Percentiles rank a stretch among this genome's conserved stretches.
Conservation (phyloP, 129 eudicot genomes). For the Ambrosia trifida region DNA sequence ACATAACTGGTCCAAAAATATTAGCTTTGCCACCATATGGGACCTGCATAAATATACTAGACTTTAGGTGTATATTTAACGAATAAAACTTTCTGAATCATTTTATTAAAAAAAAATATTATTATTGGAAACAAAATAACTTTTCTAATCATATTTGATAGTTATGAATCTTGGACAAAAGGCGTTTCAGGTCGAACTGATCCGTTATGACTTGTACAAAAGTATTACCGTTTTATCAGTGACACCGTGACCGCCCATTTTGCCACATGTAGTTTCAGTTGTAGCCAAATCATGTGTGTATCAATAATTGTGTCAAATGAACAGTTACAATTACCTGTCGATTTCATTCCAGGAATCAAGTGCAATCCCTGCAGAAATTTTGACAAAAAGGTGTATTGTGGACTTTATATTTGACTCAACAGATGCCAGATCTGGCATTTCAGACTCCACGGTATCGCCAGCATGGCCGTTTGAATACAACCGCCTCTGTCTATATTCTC, state of each 20-base stretch:
- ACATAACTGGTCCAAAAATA: constrained; percentile 88
- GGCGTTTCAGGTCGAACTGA: not conserved
- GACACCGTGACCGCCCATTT: not conserved
- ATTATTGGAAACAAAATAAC: not conserved
- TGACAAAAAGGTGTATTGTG: constrained; percentile 76
- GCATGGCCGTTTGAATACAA: constrained; percentile 64
- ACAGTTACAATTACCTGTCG: constrained; percentile 55
- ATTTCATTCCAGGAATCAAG: constrained; percentile 84
- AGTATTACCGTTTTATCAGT: not conserved
- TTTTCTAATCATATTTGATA: not conserved
- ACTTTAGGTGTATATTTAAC: not conserved
- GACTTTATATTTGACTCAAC: constrained; percentile 81
- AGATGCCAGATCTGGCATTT: constrained; percentile 49
- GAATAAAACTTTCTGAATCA: not conserved
- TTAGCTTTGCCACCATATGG: constrained; percentile 79
- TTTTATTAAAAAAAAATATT: not conserved
- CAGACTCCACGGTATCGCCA: constrained; percentile 58
- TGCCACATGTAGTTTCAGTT: not conserved
- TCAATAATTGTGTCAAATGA: constrained; percentile 6
- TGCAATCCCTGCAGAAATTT: constrained; percentile 75
- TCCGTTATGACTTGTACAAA: not conserved
- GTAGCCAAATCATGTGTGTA: not conserved
- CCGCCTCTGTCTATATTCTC: constrained; percentile 62
- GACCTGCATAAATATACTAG: constrained; percentile 51
- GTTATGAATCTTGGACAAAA: not conserved